Conservation (phyloP, 2,329 filamentous ascomycete species). For the Lojkania enalia region DNA sequence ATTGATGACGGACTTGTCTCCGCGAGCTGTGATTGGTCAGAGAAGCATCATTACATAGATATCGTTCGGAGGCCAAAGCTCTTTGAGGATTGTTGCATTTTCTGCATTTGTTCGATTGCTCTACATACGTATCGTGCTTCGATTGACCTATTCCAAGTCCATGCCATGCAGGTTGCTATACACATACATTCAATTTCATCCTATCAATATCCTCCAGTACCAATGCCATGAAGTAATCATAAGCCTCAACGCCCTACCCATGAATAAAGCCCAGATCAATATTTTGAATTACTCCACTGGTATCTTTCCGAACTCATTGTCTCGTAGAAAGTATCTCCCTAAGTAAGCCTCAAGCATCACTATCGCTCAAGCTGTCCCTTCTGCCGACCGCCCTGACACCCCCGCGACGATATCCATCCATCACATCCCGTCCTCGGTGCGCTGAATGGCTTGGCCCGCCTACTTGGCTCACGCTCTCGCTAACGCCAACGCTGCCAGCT, state of each 20-base stretch:
- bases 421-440: slow-evolving; percentile 45
- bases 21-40: not conserved
- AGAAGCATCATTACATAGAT: not conserved
- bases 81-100: not conserved
- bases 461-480: slow-evolving; percentile 47
- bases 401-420: slow-evolving; percentile 47
- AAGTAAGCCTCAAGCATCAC: slow-evolving; percentile 41
- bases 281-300: not conserved
- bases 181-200: not conserved
- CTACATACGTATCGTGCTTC: not conserved
- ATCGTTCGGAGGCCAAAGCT: no score
- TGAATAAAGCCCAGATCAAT: no score
- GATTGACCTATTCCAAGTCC: not conserved
- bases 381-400: slow-evolving; percentile 47
- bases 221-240: not conserved
- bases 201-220: not conserved
- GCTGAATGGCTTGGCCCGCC: slow-evolving; percentile 42
- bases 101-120: not conserved
- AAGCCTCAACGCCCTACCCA: no score
- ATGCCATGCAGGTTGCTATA: slow-evolving; percentile 2
- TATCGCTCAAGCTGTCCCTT: slow-evolving; percentile 59
- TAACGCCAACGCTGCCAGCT: slow-evolving; percentile 38
- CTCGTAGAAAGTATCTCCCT: not conserved
- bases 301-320: not conserved
- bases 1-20: not conserved